These are phyloP conservation scores for Ceratobasidium sp. DNA, from an alignment of 1,284 basidiomycete species.

Conservation along the genomic window DNA sequence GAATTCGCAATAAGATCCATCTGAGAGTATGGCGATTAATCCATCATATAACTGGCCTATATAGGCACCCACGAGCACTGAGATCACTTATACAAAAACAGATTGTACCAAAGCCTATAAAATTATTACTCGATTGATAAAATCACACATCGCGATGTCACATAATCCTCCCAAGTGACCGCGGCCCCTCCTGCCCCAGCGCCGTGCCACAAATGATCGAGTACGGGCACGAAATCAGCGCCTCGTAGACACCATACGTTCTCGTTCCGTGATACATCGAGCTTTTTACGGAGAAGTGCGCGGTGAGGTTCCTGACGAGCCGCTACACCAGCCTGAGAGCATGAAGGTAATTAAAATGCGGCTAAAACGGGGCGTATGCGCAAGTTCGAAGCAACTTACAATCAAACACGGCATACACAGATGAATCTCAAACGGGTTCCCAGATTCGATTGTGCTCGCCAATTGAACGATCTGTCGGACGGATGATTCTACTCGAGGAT, in stretches of 20 bases:
- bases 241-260: background rate
- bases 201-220: slow-evolving; percentile 34
- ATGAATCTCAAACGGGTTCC: background rate
- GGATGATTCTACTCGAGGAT: slow-evolving; percentile 10
- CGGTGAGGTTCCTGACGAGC: slow-evolving; percentile 22
- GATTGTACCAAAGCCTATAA: too few species aligned
- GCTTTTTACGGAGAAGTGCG: slow-evolving; percentile 2
- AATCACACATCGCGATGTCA: background rate
- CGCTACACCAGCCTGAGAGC: slow-evolving; percentile 11
- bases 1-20: too few species aligned
- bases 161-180: slow-evolving; percentile 20
- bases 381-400: background rate
- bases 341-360: background rate
- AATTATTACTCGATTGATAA: too few species aligned
- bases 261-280: background rate
- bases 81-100: too few species aligned
- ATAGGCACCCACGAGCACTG: too few species aligned
- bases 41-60: too few species aligned
- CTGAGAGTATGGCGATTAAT: too few species aligned
- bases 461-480: slow-evolving; percentile 21
- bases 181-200: background rate
- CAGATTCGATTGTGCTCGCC: background rate
- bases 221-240: background rate
- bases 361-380: background rate
- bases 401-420: slow-evolving; percentile 9